Evolutionary conservation across 352 stramenopile species (phyloP).

Genomic region (Globisporangium alternatum): DNA sequence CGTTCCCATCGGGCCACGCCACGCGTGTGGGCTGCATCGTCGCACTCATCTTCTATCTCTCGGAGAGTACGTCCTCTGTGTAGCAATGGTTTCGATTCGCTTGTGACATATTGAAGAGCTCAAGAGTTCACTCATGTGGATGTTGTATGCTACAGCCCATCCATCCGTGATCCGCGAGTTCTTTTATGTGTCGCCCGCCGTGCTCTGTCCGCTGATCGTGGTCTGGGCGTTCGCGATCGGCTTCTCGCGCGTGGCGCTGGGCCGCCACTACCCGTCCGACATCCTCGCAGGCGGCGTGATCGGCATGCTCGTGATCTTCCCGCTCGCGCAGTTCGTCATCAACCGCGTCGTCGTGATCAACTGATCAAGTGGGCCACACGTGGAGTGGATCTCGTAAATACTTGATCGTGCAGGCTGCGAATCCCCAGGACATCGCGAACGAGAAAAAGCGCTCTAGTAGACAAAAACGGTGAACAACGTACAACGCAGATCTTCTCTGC

Average conservation of each 20-base stretch:
- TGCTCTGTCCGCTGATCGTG: slow-evolving; percentile 38
- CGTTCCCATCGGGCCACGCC: slow-evolving; percentile 82
- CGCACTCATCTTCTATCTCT: slow-evolving; percentile 57
- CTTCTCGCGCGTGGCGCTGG: slow-evolving; percentile 78
- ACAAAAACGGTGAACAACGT: too few species aligned
- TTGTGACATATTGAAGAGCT: background rate
- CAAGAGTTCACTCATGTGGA: background rate
- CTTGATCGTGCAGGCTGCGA: too few species aligned
- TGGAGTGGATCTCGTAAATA: too few species aligned
- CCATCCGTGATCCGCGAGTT: slow-evolving; percentile 44
- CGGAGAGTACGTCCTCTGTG: slow-evolving; percentile 27
- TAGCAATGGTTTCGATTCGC: background rate
- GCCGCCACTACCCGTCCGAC: slow-evolving; percentile 82
- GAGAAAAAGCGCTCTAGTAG: too few species aligned
- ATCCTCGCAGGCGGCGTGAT: slow-evolving; percentile 63
- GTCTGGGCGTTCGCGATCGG: slow-evolving; percentile 70
- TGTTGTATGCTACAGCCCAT: slow-evolving; percentile 21
- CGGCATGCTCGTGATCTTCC: slow-evolving; percentile 57
- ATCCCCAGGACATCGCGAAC: too few species aligned
- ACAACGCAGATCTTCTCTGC: too few species aligned
- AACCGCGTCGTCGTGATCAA: slow-evolving; percentile 15
- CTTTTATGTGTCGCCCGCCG: slow-evolving; percentile 42
- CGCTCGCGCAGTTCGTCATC: slow-evolving; percentile 40
- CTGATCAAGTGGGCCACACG: background rate
- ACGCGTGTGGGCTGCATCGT: slow-evolving; percentile 75